phyloP scores from a whole-genome alignment of 2,329 filamentous ascomycete genomes.

The Colletotrichum sp. region DNA sequence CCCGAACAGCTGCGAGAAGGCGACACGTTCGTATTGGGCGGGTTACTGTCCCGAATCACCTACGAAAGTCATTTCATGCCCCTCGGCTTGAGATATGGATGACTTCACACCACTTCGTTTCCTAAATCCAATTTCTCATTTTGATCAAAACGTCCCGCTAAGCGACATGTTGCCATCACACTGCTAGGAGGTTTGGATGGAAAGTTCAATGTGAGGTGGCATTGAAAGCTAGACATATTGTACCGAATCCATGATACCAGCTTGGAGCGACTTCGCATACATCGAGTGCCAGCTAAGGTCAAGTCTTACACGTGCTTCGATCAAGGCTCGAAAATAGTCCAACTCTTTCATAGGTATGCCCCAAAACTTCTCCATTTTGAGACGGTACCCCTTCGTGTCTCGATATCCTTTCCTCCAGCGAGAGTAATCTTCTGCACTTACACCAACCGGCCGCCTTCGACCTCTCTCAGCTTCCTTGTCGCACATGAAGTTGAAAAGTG shows the following conservation, averaged over 20 bases:
- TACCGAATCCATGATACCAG: not conserved
- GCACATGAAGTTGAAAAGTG: not conserved
- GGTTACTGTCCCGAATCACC: not conserved
- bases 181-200: no score
- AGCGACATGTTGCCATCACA: not conserved
- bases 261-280: not conserved
- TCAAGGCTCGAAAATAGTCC: not conserved
- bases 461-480: not conserved
- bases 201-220: not conserved
- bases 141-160: not conserved
- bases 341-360: not conserved
- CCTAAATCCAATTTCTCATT: not conserved
- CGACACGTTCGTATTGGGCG: not conserved
- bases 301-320: not conserved
- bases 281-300: not conserved
- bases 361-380: not conserved
- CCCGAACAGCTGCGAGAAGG: not conserved
- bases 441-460: not conserved
- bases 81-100: not conserved
- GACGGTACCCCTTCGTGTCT: not conserved
- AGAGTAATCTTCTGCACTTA: not conserved
- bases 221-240: fast-evolving
- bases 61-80: not conserved
- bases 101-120: not conserved
- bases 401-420: not conserved